Evolutionary conservation across 1,139 yeast species (phyloP).

Genomic region (Protomyces arabidopsidicola): DNA sequence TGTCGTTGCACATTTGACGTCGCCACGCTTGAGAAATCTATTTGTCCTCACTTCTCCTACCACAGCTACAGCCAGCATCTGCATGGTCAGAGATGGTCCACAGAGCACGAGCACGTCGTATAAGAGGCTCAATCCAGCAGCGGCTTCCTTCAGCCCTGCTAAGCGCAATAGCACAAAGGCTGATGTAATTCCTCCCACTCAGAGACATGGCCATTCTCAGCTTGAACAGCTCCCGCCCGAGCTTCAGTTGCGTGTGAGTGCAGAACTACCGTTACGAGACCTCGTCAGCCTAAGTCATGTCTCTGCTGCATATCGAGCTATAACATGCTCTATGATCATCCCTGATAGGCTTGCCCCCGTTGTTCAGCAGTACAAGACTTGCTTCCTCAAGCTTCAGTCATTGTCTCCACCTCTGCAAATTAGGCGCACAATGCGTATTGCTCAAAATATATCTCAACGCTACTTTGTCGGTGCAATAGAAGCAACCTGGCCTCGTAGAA

Average conservation of each 20-base stretch:
- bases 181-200: too few relatives aligned
- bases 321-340: not conserved
- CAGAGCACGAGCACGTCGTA: not conserved
- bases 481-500: slow-evolving; percentile 7
- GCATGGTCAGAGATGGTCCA: too few relatives aligned
- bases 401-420: slow-evolving; percentile 2
- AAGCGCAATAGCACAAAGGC: too few relatives aligned
- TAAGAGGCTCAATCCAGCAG: not conserved
- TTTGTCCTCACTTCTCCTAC: too few relatives aligned
- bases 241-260: not conserved
- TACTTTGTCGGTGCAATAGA: not conserved
- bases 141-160: not conserved
- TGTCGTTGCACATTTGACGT: too few relatives aligned
- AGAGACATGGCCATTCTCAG: not conserved
- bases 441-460: not conserved
- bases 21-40: too few relatives aligned
- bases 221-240: not conserved
- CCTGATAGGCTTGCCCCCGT: not conserved
- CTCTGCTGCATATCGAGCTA: not conserved
- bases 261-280: not conserved
- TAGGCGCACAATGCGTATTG: not conserved
- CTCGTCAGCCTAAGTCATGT: not conserved
- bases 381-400: not conserved
- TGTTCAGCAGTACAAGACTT: slow-evolving; percentile 2
- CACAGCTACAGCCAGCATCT: too few relatives aligned